phyloP scores from a whole-genome alignment of 2,329 filamentous ascomycete genomes.

The Escovopsis sp. region DNA sequence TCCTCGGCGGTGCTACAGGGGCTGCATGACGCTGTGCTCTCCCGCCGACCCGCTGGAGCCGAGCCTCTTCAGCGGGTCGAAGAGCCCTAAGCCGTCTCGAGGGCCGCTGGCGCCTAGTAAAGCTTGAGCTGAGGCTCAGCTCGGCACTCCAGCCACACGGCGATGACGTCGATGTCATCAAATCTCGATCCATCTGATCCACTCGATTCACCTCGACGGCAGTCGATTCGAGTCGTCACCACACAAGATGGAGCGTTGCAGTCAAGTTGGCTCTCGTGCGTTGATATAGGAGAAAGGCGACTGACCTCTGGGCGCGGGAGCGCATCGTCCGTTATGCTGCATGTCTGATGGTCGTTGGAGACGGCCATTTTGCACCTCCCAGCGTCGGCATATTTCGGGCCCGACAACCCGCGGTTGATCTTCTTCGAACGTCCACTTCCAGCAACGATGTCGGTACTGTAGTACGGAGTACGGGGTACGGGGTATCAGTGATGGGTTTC shows the following conservation, averaged over 20 bases:
- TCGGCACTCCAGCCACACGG: too few species aligned
- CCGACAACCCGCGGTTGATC: too few species aligned
- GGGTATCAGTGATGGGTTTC: too few species aligned
- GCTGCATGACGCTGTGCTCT: not conserved
- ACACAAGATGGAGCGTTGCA: too few species aligned
- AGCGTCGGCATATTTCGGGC: conserved; percentile 4
- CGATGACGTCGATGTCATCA: too few species aligned
- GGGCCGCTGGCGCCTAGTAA: too few species aligned
- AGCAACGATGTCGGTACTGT: too few species aligned
- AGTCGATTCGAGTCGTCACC: not conserved
- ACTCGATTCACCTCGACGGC: not conserved
- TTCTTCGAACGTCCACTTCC: too few species aligned
- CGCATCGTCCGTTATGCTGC: conserved; percentile 3
- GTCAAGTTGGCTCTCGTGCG: not conserved
- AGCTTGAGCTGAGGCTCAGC: too few species aligned
- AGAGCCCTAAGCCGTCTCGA: too few species aligned
- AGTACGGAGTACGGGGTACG: too few species aligned
- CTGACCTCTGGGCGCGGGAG: conserved; percentile 3
- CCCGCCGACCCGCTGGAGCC: not conserved
- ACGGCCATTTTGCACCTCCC: conserved; percentile 1
- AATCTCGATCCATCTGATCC: not conserved
- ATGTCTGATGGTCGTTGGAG: conserved; percentile 1
- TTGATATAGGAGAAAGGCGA: not conserved
- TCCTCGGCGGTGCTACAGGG: not conserved
- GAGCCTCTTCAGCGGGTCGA: too few species aligned